Evolutionary conservation across 148 eudicot species (phyloP), one percentile per base, ranked within the genome.

Genomic region (Cornus suecica): DNA sequence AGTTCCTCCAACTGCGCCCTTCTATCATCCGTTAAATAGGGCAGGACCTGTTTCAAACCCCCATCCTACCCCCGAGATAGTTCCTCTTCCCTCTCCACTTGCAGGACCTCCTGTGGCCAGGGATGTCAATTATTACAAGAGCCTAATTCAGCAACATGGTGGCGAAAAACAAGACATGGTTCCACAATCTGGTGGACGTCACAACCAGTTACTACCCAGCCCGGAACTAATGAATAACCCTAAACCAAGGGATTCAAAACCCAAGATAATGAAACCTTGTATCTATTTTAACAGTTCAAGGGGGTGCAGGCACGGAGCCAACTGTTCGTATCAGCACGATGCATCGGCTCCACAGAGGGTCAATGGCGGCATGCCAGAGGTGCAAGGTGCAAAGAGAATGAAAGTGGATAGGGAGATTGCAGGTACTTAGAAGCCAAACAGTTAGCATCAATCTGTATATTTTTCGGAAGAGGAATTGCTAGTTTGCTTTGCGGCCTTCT

Each of bases 61-160:
- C 15, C 73, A 68, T 48, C 73, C 82, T 67, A 65, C 75, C 9
- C 81, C 84, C 11, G 77, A 82, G 51, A 76, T 74, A 15, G 30
- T 72, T 34, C 76, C 78, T 37, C 41, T 72, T 27, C 75, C 78
- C 8, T 58, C 86, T 30, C 61, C 74, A 30, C 32, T 62, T 30
- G 18, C 72, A 0, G 78, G 51, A 66, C 73, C 69, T 23, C 81
- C 85, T 11, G 75, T 80, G 10, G 56, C 77, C 0, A 87, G 81
- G 80, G 92, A 88, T 69, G 78, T 86, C 7, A 89, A 81, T 78
- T 91, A 91, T 60, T 89, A 86, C 69, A 90, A 86, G 87, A 88
- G 85, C 75, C 83, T 89, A 76, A 87, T 89, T 78, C 97, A 92
- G 77, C 97, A 90, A 80, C 94, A 92, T 15, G 97, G 94, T 41